Evolutionary conservation across 225 moss, liverwort and hornwort genomes (phyloP), one percentile per base, ranked within the genome.

Genomic region (Antitrichia curtipendula): DNA sequence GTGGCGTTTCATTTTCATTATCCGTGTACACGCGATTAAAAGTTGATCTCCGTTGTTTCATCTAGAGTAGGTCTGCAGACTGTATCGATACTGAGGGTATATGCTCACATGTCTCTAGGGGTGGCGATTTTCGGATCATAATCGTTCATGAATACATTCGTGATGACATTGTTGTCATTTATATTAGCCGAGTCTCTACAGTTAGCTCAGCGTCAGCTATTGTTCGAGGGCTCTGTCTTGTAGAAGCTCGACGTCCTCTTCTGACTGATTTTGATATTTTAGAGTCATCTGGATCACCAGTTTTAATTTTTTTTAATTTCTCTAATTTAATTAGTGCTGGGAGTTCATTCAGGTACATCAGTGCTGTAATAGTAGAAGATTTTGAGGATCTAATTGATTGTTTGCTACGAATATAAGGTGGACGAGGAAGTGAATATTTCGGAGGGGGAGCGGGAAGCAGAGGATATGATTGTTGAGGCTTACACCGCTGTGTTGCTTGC

Each of bases 401-500:
- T 50, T 71, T 87, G n/a, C 83, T 88, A 70, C 41, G 84, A 71
- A 73, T 58, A 62, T 71, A 90, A 99, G 97, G 90, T 96, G 92
- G 95, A 97, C 83, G 96, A 96, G 82, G 99, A 97, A 89, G 95
- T 95, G 82, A 90, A 92, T 72, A 91, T 96, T 52, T 95, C 95
- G 91, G 97, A 98, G 92, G 97, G 98, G 57, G 96, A 98, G 88
- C 95, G 96, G 79, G 98, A 99, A 90, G 99, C 99, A 75, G 99
- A 99, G 90, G 94, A 99, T 89, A 99, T 96, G 96, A 99, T 99
- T 89, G 99, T 97, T 50, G 99, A 97, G 91, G 99, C 99, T 59
- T 99, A 99, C 82, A 95, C 97, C 49, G 97, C 99, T 60, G 91
- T 99, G 75, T 92, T 99, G 72, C 94, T 99, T 84, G 99, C 91